Base-by-base conservation (phyloP, 2,329 filamentous ascomycete genomes). In the Pseudogymnoascus sp. region DNA sequence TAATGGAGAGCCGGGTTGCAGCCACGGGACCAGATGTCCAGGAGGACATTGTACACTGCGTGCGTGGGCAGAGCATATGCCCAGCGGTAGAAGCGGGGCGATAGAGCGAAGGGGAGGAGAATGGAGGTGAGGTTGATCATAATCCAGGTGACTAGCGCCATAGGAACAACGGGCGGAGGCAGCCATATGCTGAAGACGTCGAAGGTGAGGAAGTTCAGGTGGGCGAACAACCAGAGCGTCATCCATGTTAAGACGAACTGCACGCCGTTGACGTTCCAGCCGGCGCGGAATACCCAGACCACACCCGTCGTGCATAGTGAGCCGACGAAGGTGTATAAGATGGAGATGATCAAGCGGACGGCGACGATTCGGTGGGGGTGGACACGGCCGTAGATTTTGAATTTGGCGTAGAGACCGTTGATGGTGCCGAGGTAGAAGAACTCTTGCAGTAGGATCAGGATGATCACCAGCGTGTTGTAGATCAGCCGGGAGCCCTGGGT, bases 21-120 rank as follows among this genome's bases (percentile, higher is more conserved):
- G 18, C 74, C 74, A n/a, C 72, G 69, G 2, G 76, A 76, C 77
- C 78, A 80, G 4, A 79, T 75, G 18, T 78, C 70, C 0, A 77
- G 68, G 8, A 79, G 65, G 3, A 76, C 63, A 3, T 73, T 71
- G 64, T 76, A 80, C 39, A 88, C 78, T 40, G 83, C 80, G 71
- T 87, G 82, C 63, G 88, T 72, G 7, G 85, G 86, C 82, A 84
- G 86, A 0, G 80, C 85, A 69, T 86, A 86, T 0, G 83, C 84
- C 82, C 83, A 88, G 2, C 73, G 70, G 70, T 84, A 89, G 69
- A 88, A 87, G 0, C 72, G 75, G 0, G 83, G 81, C 1, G 82
- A 80, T 23, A 88, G 74, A 26, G 84, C 82, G 47, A 88, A 75
- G 3, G 81, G 74, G 70, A 87, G 84, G 68, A 88, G 86, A 0